These are phyloP conservation scores for Dalbergia cochinchinensis DNA, from an alignment of 306 rosid genomes.

Conservation along the genomic window DNA sequence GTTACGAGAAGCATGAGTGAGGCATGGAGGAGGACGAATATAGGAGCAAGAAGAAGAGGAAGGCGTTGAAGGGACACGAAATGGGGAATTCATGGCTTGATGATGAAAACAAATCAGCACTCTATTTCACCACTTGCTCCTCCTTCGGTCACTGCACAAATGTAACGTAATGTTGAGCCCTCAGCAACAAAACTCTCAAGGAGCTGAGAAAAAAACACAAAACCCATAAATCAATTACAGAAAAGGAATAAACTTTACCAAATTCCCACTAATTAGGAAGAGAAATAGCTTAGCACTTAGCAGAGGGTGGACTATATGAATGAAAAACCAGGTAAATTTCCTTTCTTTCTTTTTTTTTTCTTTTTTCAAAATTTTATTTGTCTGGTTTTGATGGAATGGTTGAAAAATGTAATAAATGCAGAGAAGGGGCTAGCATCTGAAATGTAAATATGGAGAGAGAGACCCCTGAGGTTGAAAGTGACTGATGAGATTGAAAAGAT, in stretches of 20 bases:
- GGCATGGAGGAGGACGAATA: conserved; percentile 58
- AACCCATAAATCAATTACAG: conserved; percentile 38
- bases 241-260: conserved; percentile 46
- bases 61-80: conserved; percentile 57
- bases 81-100: conserved; percentile 60
- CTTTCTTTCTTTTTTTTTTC: not conserved
- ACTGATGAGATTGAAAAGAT: conserved; percentile 46
- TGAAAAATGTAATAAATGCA: conserved; percentile 32
- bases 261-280: conserved; percentile 41
- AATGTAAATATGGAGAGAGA: conserved; percentile 44
- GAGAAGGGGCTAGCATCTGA: conserved; percentile 39
- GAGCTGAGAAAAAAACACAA: conserved; percentile 37
- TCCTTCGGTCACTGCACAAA: conserved; percentile 41
- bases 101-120: conserved; percentile 9
- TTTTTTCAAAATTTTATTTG: not conserved
- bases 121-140: conserved; percentile 17
- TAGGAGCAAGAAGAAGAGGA: conserved; percentile 64
- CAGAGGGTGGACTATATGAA: conserved; percentile 33
- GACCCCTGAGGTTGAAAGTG: conserved; percentile 57
- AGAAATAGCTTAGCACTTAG: conserved; percentile 17
- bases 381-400: conserved; percentile 11
- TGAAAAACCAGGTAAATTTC: conserved; percentile 13
- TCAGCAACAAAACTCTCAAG: conserved; percentile 28
- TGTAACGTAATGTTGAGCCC: conserved; percentile 28
- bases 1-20: conserved; percentile 62